These are phyloP conservation scores for Butyriboletus loyo DNA, from an alignment of 768 basidiomycete species.

Conservation along the genomic window DNA sequence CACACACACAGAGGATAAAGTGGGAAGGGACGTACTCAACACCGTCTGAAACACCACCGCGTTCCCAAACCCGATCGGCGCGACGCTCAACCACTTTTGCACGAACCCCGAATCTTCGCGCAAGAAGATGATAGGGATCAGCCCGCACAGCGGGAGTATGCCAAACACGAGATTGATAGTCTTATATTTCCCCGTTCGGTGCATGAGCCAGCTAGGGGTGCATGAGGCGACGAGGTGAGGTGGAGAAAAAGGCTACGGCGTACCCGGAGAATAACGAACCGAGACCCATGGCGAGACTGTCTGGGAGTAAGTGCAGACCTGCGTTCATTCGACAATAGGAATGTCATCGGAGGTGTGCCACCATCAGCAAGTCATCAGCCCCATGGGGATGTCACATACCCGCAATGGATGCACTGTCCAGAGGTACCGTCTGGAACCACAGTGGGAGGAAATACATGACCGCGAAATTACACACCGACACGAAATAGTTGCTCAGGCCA, in stretches of 20 bases:
- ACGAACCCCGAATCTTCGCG: conserved; percentile 22
- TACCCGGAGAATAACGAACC: conserved; percentile 53
- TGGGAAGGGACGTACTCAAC: conserved; percentile 5
- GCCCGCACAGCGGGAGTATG: conserved; percentile 44
- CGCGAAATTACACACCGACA: conserved; percentile 70
- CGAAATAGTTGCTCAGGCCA: conserved; percentile 67
- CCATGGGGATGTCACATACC: conserved; percentile 32
- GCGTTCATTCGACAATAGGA: background rate
- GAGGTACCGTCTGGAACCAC: conserved; percentile 78
- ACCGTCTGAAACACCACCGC: conserved; percentile 19
- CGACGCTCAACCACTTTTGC: conserved; percentile 22
- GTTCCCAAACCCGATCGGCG: conserved; percentile 16
- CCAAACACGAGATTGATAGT: conserved; percentile 47
- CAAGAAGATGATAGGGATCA: conserved; percentile 34
- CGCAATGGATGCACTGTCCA: conserved; percentile 64
- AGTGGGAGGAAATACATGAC: conserved; percentile 76
- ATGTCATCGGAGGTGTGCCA: background rate
- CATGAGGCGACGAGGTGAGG: background rate
- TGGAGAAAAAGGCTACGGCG: background rate
- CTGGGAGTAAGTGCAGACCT: conserved; percentile 51
- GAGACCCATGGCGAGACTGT: conserved; percentile 45
- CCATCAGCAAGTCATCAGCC: background rate
- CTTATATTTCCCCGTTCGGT: conserved; percentile 50
- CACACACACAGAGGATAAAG: no score
- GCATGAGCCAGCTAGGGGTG: conserved; percentile 42